Evolutionary conservation across 208 protist genomes (phyloP).

Genomic region (Ichthyophonus hoferi): DNA sequence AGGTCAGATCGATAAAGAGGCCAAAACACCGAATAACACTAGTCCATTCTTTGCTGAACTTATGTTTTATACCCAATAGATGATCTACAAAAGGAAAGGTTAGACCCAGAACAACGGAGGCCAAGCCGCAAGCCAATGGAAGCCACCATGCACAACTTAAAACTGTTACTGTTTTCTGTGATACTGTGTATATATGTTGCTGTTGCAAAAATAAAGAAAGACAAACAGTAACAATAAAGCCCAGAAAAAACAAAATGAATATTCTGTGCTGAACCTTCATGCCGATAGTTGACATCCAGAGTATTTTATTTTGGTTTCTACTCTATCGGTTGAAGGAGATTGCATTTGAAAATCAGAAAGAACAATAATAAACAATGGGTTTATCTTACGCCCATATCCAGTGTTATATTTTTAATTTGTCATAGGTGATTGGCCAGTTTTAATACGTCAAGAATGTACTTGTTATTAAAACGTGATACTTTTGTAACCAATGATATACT

Average conservation of each 20-base stretch:
- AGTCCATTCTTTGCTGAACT: neutral
- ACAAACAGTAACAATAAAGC: neutral
- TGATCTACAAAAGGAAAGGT: neutral
- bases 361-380: no score
- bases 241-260: neutral
- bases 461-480: no score
- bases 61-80: neutral
- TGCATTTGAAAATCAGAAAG: no score
- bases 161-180: neutral
- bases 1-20: neutral
- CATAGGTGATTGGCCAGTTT: no score
- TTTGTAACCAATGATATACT: no score
- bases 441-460: no score
- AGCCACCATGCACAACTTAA: neutral
- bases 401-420: no score
- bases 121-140: neutral
- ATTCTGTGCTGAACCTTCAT: neutral
- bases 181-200: neutral
- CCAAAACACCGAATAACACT: neutral
- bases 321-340: no score
- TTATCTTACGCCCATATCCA: no score
- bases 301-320: no score
- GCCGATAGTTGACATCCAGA: neutral
- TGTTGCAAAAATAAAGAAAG: neutral
- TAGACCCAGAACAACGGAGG: neutral